Evolutionary conservation across 192 early-diverging fungal genomes (phyloP).

Genomic region (Coemansia sp.): DNA sequence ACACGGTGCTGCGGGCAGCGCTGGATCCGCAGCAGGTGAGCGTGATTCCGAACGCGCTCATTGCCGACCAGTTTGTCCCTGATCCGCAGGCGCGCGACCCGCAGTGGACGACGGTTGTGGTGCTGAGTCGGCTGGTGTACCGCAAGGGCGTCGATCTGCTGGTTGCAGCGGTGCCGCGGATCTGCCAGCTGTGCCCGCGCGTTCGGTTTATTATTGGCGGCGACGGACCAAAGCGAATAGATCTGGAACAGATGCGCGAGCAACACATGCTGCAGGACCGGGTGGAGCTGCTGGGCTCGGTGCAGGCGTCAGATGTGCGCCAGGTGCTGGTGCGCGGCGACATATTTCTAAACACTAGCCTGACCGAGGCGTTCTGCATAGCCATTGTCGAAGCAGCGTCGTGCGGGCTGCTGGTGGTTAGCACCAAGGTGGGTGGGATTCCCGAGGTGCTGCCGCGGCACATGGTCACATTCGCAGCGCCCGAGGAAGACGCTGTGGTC

Average conservation of each 20-base stretch:
- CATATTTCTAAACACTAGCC: constrained; percentile 94
- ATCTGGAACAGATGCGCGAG: constrained; percentile 97
- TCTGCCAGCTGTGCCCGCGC: constrained; percentile 73
- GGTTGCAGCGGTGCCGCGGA: constrained; percentile 83
- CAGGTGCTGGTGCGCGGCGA: constrained; percentile 87
- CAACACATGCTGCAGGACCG: constrained; percentile 87
- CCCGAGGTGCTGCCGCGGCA: constrained; percentile 90
- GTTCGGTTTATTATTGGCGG: constrained; percentile 95
- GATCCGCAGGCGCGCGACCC: constrained; percentile 72
- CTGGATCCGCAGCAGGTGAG: constrained; percentile 86
- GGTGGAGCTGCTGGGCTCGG: constrained; percentile 80
- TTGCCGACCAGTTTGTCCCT: constrained; percentile 86
- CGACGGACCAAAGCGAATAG: constrained; percentile 93
- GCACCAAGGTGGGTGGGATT: constrained; percentile 92
- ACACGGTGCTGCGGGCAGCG: constrained; percentile 91
- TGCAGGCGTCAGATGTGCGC: constrained; percentile 77
- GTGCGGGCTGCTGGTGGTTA: constrained; percentile 90
- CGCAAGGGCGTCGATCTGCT: constrained; percentile 93
- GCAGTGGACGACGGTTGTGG: constrained; percentile 86
- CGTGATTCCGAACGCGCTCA: constrained; percentile 96
- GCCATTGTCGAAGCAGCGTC: constrained; percentile 97
- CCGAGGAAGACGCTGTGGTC: constrained; percentile 79
- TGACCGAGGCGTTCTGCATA: constrained; percentile 98
- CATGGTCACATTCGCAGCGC: constrained; percentile 89
- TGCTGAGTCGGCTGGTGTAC: constrained; percentile 88